Evolutionary conservation across 2,329 filamentous ascomycete species (phyloP).

Genomic region (Colletotrichum shisoi): DNA sequence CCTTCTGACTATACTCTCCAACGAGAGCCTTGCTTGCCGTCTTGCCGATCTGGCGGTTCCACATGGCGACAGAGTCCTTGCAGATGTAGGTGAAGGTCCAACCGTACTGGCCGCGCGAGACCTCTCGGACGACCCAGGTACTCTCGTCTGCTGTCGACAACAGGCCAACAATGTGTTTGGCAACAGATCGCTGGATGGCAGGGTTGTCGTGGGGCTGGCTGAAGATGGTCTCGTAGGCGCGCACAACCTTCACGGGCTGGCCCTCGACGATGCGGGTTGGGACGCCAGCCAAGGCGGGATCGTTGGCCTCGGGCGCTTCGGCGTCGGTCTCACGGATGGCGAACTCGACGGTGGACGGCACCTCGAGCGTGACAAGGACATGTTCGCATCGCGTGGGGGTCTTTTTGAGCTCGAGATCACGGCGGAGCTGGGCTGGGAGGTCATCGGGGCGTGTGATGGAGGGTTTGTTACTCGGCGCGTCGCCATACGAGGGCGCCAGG

Average conservation of each 20-base stretch:
- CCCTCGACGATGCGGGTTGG: constrained; percentile 40
- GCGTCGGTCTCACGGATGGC: constrained; percentile 51
- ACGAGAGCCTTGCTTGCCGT: constrained; percentile 52
- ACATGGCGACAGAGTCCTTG: constrained; percentile 60
- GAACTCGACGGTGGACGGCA: constrained; percentile 57
- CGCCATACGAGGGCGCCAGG: constrained; percentile 37
- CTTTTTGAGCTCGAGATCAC: constrained; percentile 53
- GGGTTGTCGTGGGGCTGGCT: constrained; percentile 61
- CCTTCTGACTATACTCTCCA: constrained; percentile 59
- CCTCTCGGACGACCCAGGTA: constrained; percentile 57
- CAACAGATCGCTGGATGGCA: constrained; percentile 57
- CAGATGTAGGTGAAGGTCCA: constrained; percentile 65
- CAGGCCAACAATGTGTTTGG: constrained; percentile 57
- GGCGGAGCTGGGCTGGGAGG: constrained; percentile 56
- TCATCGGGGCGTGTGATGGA: constrained; percentile 55
- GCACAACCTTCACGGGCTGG: constrained; percentile 51
- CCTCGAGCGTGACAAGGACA: constrained; percentile 56
- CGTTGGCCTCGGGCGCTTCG: constrained; percentile 48
- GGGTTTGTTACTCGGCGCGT: constrained; percentile 44
- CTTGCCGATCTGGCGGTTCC: constrained; percentile 59
- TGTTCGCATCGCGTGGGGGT: constrained; percentile 60
- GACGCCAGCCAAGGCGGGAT: constrained; percentile 48
- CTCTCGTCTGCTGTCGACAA: constrained; percentile 58
- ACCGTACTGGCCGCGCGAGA: constrained; percentile 56
- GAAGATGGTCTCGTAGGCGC: constrained; percentile 56